phyloP scores from a whole-genome alignment of 352 stramenopile species.

The Globisporangium polare region DNA sequence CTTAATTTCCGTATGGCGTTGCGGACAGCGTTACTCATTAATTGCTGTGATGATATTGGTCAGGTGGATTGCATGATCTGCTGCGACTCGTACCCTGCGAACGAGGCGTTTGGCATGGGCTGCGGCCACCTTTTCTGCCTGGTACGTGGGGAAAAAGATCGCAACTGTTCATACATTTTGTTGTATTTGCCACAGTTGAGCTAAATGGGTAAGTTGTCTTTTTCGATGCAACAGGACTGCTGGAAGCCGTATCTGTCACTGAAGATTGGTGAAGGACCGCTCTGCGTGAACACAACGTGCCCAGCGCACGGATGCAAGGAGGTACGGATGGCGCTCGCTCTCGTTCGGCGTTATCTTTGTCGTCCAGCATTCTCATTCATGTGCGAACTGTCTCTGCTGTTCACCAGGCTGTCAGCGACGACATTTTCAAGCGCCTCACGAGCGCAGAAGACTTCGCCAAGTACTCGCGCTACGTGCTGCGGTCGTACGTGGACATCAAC shows the following conservation, averaged over 20 bases:
- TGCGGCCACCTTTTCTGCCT: constrained; percentile 97
- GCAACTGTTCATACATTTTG: not conserved
- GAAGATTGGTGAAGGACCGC: constrained; percentile 90
- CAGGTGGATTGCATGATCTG: constrained; percentile 92
- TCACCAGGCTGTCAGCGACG: constrained; percentile 52
- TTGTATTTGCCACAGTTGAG: not conserved
- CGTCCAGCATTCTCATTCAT: not conserved
- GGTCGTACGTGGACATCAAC: constrained; percentile 98
- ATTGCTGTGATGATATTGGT: not conserved
- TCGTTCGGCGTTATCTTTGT: not conserved
- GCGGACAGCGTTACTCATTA: not conserved
- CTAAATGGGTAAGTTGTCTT: not conserved
- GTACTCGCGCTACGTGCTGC: constrained; percentile 92
- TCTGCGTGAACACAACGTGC: constrained; percentile 94
- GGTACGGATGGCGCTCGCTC: constrained; percentile 25
- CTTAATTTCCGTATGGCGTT: not conserved
- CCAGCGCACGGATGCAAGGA: constrained; percentile 95
- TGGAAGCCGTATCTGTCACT: constrained; percentile 84
- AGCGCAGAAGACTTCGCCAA: constrained; percentile 71
- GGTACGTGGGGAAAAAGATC: constrained; percentile 44
- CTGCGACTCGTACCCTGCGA: constrained; percentile 85
- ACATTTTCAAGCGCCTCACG: constrained; percentile 70
- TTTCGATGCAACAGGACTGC: constrained; percentile 44
- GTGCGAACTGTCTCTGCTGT: not conserved
- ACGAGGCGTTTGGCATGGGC: constrained; percentile 89